Base-by-base conservation (phyloP, 2,329 filamentous ascomycete species). In the Alternaria triticimaculans region DNA sequence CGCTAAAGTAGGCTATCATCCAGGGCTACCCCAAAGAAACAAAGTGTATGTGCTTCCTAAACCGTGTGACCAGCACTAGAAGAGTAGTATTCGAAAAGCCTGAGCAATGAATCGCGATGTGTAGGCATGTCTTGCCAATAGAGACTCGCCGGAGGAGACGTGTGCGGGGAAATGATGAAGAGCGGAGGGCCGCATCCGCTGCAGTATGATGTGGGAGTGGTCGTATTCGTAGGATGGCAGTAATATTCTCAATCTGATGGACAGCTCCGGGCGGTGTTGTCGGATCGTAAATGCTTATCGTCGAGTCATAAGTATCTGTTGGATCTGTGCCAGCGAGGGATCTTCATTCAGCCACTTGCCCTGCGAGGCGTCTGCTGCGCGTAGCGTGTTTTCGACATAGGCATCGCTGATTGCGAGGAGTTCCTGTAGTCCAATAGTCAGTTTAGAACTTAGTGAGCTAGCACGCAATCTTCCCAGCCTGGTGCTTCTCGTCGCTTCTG, bases 281-380 rank as follows among this genome's bases (percentile, higher is more conserved):
- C 55, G 46, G 49, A 7, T 49, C 50, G 14, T 25, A 18, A 28
- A 21, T 25, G 37, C 20, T 55, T 64, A 77, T 72, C 72, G 74
- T 66, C 76, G 73, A 28, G 65, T 65, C 71, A 78, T 69, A 55
- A 80, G 69, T 30, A 75, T 71, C 50, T 80, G 79, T 65, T 80
- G 82, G 51, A 88, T 87, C 20, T 81, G 80, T 15, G 82, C 80
- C 61, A 89, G 78, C 8, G 85, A 81, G 4, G 88, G 88, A 71
- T 90, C 88, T 65, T 90, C 88, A 41, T 80, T 79, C 48, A 89
- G 80, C 87, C 88, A 90, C 78, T 89, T 88, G 43, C 86, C 85
- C 66, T 87, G 86, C 45, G 84, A 80, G 46, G 80, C 71, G 71
- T 90, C 88, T 44, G 86, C 84, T 25, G 82, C 80, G 65, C 85